A percentile compares a stretch with the other conserved stretches of the same genome.
Conservation (phyloP, 805 yeast species). For the Wickerhamomyces bisporus region DNA sequence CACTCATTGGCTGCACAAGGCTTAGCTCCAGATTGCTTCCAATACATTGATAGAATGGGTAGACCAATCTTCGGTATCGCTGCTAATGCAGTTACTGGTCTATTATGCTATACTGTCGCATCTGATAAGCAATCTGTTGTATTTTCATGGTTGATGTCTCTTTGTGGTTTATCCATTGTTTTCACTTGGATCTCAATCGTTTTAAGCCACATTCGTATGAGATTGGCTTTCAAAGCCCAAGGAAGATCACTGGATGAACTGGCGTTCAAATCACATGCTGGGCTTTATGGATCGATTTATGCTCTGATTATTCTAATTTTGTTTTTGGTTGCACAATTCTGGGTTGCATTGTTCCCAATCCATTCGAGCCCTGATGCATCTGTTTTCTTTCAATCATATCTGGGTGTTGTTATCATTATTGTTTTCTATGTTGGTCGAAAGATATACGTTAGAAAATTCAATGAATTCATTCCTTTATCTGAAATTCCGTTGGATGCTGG, state of each 20-base stretch:
- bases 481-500: slow-evolving; percentile 62
- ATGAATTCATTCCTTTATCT: slow-evolving; percentile 35
- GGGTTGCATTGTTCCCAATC: slow-evolving; percentile 44
- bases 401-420: slow-evolving; percentile 38
- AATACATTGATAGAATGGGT: slow-evolving; percentile 45
- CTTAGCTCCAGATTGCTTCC: slow-evolving; percentile 37
- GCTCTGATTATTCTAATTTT: slow-evolving; percentile 31
- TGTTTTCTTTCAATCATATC: slow-evolving; percentile 35
- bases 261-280: slow-evolving; percentile 37
- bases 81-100: slow-evolving; percentile 36
- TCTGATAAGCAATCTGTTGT: slow-evolving; percentile 33
- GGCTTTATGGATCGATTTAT: slow-evolving; percentile 36
- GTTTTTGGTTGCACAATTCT: slow-evolving; percentile 40
- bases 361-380: slow-evolving; percentile 29
- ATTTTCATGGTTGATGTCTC: slow-evolving; percentile 44
- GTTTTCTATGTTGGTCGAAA: slow-evolving; percentile 37
- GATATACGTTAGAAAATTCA: slow-evolving; percentile 37
- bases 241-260: slow-evolving; percentile 37
- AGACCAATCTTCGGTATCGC: slow-evolving; percentile 43
- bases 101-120: slow-evolving; percentile 41
- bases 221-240: slow-evolving; percentile 39
- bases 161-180: slow-evolving; percentile 43
- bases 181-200: slow-evolving; percentile 48
- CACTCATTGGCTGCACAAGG: slow-evolving; percentile 42
- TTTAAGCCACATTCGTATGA: slow-evolving; percentile 38